These are phyloP conservation scores for Alectoria sarmentosa DNA, from an alignment of 495 filamentous ascomycete species.

Conservation along the genomic window DNA sequence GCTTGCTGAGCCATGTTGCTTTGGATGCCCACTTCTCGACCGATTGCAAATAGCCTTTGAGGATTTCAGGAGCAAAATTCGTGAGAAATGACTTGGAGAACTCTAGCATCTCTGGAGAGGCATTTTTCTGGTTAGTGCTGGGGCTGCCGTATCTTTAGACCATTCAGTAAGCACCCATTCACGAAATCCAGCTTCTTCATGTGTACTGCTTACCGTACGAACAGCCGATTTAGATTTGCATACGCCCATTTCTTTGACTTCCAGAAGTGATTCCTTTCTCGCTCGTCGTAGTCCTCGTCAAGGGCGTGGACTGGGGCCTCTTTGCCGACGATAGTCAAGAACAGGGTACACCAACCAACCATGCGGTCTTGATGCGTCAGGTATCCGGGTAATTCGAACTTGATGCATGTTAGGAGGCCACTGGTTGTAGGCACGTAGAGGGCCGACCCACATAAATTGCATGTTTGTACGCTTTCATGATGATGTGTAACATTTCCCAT, in stretches of 20 bases:
- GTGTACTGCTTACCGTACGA: slow-evolving; percentile 61
- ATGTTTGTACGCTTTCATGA: slow-evolving; percentile 95
- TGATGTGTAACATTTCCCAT: slow-evolving; percentile 91
- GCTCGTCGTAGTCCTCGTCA: slow-evolving; percentile 74
- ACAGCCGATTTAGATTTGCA: slow-evolving; percentile 91
- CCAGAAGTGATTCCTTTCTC: slow-evolving; percentile 96
- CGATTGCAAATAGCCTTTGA: slow-evolving; percentile 85
- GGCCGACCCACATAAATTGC: slow-evolving; percentile 76
- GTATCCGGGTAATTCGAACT: slow-evolving; percentile 79
- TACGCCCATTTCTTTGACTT: slow-evolving; percentile 99
- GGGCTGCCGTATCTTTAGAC: slow-evolving; percentile 78
- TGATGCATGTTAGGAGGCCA: slow-evolving; percentile 23
- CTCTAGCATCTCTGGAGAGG: slow-evolving; percentile 59
- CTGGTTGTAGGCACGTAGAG: background rate
- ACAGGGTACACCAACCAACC: slow-evolving; percentile 91
- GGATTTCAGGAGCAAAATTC: slow-evolving; percentile 89
- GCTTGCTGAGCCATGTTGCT: slow-evolving; percentile 89
- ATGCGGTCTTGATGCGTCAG: slow-evolving; percentile 74
- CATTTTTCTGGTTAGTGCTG: slow-evolving; percentile 56
- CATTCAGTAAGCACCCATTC: slow-evolving; percentile 12
- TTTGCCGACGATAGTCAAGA: slow-evolving; percentile 83
- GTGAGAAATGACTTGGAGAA: slow-evolving; percentile 85
- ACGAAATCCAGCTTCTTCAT: background rate
- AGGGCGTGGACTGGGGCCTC: slow-evolving; percentile 70
- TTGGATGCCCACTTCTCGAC: slow-evolving; percentile 97